A percentile compares a stretch with the other conserved stretches of the same genome.
Evolutionary conservation across 371 early-diverging fungal genomes (phyloP).

Genomic region (Mortierella sp.): DNA sequence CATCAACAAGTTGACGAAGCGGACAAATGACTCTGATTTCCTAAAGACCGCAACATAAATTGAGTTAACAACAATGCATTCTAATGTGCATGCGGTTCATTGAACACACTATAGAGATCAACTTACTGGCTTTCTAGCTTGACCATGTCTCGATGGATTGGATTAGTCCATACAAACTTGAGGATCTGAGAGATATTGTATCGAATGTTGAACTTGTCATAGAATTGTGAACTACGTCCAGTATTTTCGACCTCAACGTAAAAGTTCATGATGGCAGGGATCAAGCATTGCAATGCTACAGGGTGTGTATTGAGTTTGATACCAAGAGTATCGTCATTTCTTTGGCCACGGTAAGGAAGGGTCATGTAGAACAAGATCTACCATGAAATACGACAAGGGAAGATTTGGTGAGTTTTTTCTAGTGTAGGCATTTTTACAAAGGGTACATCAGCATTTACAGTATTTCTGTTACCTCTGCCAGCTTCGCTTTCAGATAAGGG

Average conservation of each 20-base stretch:
- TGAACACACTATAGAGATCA: background rate
- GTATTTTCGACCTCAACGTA: slow-evolving; percentile 98
- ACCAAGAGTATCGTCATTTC: slow-evolving; percentile 75
- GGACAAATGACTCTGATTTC: slow-evolving; percentile 81
- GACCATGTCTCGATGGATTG: slow-evolving; percentile 69
- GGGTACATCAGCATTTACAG: too few species aligned
- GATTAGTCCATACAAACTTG: slow-evolving; percentile 87
- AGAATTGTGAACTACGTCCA: slow-evolving; percentile 93
- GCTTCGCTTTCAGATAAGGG: slow-evolving; percentile 93
- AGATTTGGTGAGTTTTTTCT: background rate
- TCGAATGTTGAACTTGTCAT: slow-evolving; percentile 98
- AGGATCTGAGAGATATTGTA: slow-evolving; percentile 96
- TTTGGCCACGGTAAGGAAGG: slow-evolving; percentile 47
- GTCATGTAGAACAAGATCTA: slow-evolving; percentile 85
- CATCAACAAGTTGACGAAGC: slow-evolving; percentile 95
- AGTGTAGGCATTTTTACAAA: too few species aligned
- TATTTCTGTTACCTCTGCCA: slow-evolving; percentile 80
- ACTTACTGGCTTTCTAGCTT: slow-evolving; percentile 72
- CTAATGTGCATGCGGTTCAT: background rate
- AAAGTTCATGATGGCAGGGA: slow-evolving; percentile 86
- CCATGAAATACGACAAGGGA: background rate
- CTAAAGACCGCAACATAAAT: slow-evolving; percentile 26
- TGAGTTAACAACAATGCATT: background rate
- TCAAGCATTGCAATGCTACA: slow-evolving; percentile 77
- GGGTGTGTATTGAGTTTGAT: slow-evolving; percentile 79